A percentile compares a stretch with the other conserved stretches of the same genome.
phyloP scores from a whole-genome alignment of 2,329 filamentous ascomycete genomes.

The Chrysosporium keratinophilum region DNA sequence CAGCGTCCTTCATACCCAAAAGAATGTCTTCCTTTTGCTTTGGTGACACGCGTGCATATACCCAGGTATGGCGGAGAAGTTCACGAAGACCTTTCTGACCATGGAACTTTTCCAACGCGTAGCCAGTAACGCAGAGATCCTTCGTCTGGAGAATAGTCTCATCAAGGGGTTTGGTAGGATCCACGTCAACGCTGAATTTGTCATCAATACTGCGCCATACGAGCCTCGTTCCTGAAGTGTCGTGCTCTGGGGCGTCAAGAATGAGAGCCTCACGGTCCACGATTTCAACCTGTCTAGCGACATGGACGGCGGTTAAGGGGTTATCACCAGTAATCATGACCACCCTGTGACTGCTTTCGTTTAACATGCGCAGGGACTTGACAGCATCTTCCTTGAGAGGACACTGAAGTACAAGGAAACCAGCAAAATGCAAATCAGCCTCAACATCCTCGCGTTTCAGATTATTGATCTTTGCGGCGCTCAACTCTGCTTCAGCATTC shows the following conservation, averaged over 20 bases:
- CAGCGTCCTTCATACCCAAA: conserved; percentile 89
- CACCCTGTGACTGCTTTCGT: conserved; percentile 95
- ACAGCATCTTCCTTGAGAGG: conserved; percentile 94
- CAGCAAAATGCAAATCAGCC: conserved; percentile 72
- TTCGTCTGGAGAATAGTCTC: conserved; percentile 69
- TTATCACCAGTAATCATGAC: conserved; percentile 99
- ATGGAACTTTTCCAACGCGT: conserved; percentile 81
- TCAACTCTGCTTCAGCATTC: conserved; percentile 67
- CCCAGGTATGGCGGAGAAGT: conserved; percentile 83
- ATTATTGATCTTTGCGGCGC: conserved; percentile 78
- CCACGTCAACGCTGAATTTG: conserved; percentile 72
- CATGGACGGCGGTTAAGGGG: conserved; percentile 88
- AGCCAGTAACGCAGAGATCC: conserved; percentile 91
- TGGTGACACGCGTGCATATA: conserved; percentile 93
- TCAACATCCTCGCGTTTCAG: conserved; percentile 90
- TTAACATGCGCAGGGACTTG: conserved; percentile 89
- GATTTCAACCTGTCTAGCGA: conserved; percentile 91
- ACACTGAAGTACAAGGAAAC: conserved; percentile 90
- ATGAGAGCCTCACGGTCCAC: conserved; percentile 93
- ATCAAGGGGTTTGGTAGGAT: conserved; percentile 71
- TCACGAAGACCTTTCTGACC: conserved; percentile 65
- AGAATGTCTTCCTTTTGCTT: conserved; percentile 99
- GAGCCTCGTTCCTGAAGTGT: conserved; percentile 65
- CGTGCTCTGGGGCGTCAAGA: conserved; percentile 86
- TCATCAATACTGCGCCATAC: conserved; percentile 96